Base-by-base conservation (phyloP, 1,284 basidiomycete species). In the Anthracocystis walkeri region DNA sequence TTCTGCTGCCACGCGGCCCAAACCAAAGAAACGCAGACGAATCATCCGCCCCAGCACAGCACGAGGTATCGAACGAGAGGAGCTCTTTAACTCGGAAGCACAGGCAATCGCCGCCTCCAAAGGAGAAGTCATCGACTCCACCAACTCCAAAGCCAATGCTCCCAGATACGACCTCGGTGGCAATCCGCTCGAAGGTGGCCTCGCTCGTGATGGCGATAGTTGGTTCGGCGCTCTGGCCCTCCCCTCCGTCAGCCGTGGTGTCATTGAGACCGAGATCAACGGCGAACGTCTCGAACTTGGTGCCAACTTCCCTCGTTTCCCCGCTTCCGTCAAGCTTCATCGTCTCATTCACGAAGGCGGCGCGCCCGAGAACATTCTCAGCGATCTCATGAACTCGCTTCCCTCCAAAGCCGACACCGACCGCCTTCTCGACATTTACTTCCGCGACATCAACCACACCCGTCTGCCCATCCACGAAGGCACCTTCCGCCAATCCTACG, bases 391-490 rank as follows among this genome's bases (percentile, higher is more conserved):
- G 78, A 66, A 71, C 45, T 65, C 68, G 52, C 48, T 84, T n/a
- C 82, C 82, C 0, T 67, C 80, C 55, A 65, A 58, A 40, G 59
- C 66, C 16, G 67, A 71, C 33, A 77, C 76, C 23, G 80, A 83
- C 41, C 57, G 60, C n/a, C 73, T 84, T 27, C 68, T 84, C 53
- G 58, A 76, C 49, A 79, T 80, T 40, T 84, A 80, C 65, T 84
- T 84, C 52, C 65, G 76, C 29, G 81, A 83, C 78, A 94, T 95
- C 85, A 97, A 97, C 84, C 94, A 93, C 89, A 94, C 94, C n/a
- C 90, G 94, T 42, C 95, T 96, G 85, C 94, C 94, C 31, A 90
- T 97, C 33, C 93, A 93, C 50, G 94, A 96, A 75, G 89, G 89
- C 52, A 91, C 93, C 61, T 97, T 97, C 85, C 89, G 94, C 55